Conservation (phyloP, 306 rosid genomes). For the Vachellia collinsii region DNA sequence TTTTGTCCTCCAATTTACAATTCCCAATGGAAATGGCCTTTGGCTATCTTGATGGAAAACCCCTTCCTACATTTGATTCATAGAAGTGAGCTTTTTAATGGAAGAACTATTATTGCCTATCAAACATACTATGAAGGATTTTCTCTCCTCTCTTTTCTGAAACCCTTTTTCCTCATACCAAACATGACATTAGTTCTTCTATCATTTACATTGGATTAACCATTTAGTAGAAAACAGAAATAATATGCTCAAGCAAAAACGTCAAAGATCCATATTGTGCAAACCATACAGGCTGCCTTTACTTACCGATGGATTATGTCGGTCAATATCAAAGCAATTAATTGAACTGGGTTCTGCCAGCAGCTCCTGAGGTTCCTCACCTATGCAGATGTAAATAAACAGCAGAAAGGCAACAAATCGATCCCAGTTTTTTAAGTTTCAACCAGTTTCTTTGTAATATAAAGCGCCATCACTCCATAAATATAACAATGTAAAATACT, state of each 20-base stretch:
- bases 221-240: neutral
- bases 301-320: slow-evolving; percentile 81
- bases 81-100: neutral
- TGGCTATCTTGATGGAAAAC: neutral
- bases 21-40: neutral
- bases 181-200: neutral
- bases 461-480: slow-evolving; percentile 4
- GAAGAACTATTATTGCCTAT: neutral
- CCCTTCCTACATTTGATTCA: neutral
- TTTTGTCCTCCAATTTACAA: neutral
- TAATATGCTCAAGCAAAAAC: neutral
- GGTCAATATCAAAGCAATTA: slow-evolving; percentile 89
- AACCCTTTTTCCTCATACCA: neutral
- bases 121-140: neutral
- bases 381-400: slow-evolving; percentile 40
- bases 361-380: slow-evolving; percentile 77
- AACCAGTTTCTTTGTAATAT: neutral
- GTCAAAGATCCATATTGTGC: slow-evolving; percentile 2
- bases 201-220: neutral
- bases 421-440: slow-evolving; percentile 16
- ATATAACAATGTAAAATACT: slow-evolving; percentile 8
- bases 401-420: slow-evolving; percentile 22
- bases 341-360: slow-evolving; percentile 93
- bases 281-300: slow-evolving; percentile 6
- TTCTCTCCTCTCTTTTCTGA: neutral